Conservation (phyloP, 2,329 filamentous ascomycete species). For the Scopulariopsis brevicaulis region DNA sequence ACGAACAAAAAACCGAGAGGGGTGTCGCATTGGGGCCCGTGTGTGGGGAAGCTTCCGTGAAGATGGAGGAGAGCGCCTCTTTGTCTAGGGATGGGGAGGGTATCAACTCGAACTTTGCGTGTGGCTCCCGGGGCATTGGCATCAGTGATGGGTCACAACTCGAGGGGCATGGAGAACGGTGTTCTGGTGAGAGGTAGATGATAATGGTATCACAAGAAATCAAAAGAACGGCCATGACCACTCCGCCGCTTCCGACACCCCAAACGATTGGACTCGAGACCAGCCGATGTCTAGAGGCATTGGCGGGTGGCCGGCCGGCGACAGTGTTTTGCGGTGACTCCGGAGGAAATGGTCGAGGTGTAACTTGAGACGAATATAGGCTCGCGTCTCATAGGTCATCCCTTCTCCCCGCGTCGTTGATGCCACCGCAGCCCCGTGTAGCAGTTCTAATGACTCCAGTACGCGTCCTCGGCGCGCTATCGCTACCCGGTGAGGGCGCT, state of each 20-base stretch:
- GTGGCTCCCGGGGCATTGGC: background rate
- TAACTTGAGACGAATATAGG: background rate
- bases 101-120: background rate
- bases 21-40: slow-evolving; percentile 1
- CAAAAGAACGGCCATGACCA: background rate
- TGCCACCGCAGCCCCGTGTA: background rate
- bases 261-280: background rate
- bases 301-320: background rate
- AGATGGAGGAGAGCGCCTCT: background rate
- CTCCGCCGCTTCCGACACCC: background rate
- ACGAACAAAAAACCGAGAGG: slow-evolving; percentile 8
- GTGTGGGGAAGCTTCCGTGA: background rate
- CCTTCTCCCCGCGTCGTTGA: background rate
- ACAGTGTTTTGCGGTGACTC: background rate
- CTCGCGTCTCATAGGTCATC: background rate
- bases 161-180: background rate
- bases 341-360: background rate
- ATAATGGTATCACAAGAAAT: background rate
- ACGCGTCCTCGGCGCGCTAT: background rate
- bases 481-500: background rate
- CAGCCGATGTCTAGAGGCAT: background rate
- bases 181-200: background rate
- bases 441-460: background rate
- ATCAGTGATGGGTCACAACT: slow-evolving; percentile 1
- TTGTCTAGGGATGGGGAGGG: background rate